Percentiles rank a stretch among this genome's conserved stretches.
Conservation (phyloP, 2,329 filamentous ascomycete species). For the Penicillium sumatraense region DNA sequence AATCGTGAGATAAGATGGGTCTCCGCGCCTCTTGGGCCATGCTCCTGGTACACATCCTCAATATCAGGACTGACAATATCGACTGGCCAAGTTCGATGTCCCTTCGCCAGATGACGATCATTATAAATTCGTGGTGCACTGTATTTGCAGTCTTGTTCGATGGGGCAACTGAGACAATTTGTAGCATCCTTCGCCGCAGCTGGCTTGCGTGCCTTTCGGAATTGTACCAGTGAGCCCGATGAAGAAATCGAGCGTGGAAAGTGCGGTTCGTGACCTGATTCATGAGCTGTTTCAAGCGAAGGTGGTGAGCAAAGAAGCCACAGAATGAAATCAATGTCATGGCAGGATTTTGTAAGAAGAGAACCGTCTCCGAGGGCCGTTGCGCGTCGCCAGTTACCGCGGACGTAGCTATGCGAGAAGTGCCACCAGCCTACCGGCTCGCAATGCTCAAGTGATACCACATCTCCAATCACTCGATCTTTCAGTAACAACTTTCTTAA, state of each 20-base stretch:
- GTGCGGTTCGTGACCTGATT: constrained; percentile 59
- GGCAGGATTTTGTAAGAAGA: constrained; percentile 91
- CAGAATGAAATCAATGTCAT: constrained; percentile 90
- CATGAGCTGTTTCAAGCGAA: constrained; percentile 29
- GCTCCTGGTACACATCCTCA: constrained; percentile 67
- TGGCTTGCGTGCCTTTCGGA: constrained; percentile 77
- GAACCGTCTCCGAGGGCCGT: constrained; percentile 73
- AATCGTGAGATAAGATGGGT: constrained; percentile 55
- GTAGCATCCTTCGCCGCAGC: constrained; percentile 73
- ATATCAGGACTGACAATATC: constrained; percentile 91
- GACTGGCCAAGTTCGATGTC: constrained; percentile 79
- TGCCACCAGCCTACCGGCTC: constrained; percentile 98
- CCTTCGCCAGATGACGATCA: constrained; percentile 67
- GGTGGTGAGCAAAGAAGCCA: constrained; percentile 85
- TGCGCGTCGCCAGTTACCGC: constrained; percentile 89
- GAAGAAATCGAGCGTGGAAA: constrained; percentile 78
- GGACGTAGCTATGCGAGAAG: constrained; percentile 86
- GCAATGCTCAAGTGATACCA: constrained; percentile 85
- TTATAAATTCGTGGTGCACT: constrained; percentile 84
- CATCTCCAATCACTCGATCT: constrained; percentile 77
- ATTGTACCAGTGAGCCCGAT: constrained; percentile 76
- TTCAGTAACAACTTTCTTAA: constrained; percentile 77
- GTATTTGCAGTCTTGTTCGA: constrained; percentile 77
- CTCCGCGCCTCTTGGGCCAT: constrained; percentile 56
- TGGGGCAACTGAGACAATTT: constrained; percentile 82